A percentile compares a stretch with the other conserved stretches of the same genome.
These are phyloP conservation scores for Phytophthora uliginosa DNA, from an alignment of 352 stramenopile genomes.

Conservation along the genomic window DNA sequence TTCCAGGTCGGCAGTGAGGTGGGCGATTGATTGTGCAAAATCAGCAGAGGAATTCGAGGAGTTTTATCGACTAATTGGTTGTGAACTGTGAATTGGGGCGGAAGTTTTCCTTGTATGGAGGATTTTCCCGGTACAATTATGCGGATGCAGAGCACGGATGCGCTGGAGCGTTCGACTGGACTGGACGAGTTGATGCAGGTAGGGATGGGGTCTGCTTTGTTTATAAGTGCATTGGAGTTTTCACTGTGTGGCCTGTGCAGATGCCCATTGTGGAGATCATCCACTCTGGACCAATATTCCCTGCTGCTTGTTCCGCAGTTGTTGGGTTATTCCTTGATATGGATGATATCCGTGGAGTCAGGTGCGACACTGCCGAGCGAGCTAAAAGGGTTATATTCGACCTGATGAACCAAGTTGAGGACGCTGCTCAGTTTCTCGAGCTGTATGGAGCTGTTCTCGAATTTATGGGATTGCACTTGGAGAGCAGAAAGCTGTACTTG, in stretches of 20 bases:
- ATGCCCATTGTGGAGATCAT: slow-evolving; percentile 64
- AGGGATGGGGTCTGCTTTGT: background rate
- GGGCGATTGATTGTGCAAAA: background rate
- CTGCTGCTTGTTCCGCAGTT: slow-evolving; percentile 36
- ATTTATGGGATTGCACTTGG: slow-evolving; percentile 43
- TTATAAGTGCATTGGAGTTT: background rate
- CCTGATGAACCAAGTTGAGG: slow-evolving; percentile 55
- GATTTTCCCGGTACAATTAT: slow-evolving; percentile 44
- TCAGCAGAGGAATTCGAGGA: background rate
- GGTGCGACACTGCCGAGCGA: slow-evolving; percentile 12
- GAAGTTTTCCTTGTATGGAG: slow-evolving; percentile 52
- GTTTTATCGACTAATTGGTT: background rate
- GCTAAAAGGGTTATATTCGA: slow-evolving; percentile 51
- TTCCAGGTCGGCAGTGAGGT: slow-evolving; percentile 53
- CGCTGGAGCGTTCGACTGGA: slow-evolving; percentile 20
- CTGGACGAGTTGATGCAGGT: slow-evolving; percentile 53
- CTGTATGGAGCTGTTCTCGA: slow-evolving; percentile 62
- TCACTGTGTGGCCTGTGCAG: slow-evolving; percentile 33
- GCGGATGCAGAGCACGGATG: slow-evolving; percentile 29
- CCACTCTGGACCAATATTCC: slow-evolving; percentile 56
- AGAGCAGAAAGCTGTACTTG: slow-evolving; percentile 38
- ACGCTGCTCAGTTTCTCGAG: slow-evolving; percentile 57
- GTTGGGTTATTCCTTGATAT: slow-evolving; percentile 47
- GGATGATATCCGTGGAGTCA: slow-evolving; percentile 5
- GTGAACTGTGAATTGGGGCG: background rate